These are phyloP conservation scores for Corchorus olitorius DNA, from an alignment of 345 rosid species.

Conservation along the genomic window DNA sequence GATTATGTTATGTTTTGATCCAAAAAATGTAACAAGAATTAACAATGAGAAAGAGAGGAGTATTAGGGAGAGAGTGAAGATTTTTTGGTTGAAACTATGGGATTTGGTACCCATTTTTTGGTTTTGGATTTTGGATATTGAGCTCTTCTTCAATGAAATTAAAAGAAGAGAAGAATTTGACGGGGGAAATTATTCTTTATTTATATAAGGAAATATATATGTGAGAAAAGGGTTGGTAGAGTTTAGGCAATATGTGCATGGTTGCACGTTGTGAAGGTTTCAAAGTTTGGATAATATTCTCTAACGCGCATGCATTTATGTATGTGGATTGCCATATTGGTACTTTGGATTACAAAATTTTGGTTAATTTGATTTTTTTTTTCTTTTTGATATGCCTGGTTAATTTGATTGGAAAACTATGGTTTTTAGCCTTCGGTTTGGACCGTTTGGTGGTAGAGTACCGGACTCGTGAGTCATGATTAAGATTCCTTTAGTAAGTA, in stretches of 20 bases:
- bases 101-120: conserved; percentile 42
- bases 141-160: background rate
- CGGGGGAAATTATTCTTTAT: background rate
- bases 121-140: background rate
- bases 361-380: too few species aligned
- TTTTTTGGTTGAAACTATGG: conserved; percentile 32
- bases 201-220: background rate
- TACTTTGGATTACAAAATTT: too few species aligned
- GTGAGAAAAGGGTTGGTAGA: background rate
- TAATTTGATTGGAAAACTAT: too few species aligned
- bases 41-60: conserved; percentile 42
- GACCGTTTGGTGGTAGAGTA: too few species aligned
- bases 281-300: background rate
- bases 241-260: background rate
- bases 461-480: too few species aligned
- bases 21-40: conserved; percentile 36
- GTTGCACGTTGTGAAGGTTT: background rate
- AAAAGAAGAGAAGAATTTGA: background rate
- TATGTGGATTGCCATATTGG: background rate
- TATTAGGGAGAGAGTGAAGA: conserved; percentile 44
- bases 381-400: too few species aligned
- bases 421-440: too few species aligned
- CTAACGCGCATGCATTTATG: background rate
- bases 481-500: too few species aligned
- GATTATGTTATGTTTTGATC: conserved; percentile 16